Evolutionary conservation across 2,329 filamentous ascomycete genomes (phyloP).

Genomic region (Metarhizium robertsii): DNA sequence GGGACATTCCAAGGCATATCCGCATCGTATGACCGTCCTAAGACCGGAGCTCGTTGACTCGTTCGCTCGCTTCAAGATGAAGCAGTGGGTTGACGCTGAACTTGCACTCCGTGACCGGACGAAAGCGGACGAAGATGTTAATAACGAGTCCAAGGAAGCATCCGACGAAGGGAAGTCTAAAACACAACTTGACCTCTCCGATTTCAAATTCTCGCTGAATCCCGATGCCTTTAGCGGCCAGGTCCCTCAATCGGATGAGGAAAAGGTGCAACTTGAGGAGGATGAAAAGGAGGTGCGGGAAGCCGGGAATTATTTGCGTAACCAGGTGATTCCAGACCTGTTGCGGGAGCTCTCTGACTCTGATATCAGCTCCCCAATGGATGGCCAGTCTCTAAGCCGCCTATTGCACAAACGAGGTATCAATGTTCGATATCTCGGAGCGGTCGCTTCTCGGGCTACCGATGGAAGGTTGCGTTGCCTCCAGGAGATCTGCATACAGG

Average conservation of each 20-base stretch:
- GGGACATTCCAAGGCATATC: conserved; percentile 51
- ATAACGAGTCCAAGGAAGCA: conserved; percentile 26
- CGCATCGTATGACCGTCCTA: conserved; percentile 92
- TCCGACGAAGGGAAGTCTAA: conserved; percentile 21
- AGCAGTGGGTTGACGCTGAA: conserved; percentile 78
- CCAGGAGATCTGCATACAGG: conserved; percentile 68
- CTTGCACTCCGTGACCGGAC: conserved; percentile 49
- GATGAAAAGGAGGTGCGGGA: conserved; percentile 86
- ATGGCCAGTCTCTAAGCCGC: conserved; percentile 81
- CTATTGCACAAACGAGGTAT: conserved; percentile 94
- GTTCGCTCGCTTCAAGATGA: conserved; percentile 76
- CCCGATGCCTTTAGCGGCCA: conserved; percentile 95
- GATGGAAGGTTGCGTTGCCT: conserved; percentile 69
- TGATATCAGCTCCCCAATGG: conserved; percentile 96
- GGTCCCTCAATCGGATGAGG: conserved; percentile 77
- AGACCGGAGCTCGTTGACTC: conserved; percentile 83
- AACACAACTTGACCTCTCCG: conserved; percentile 68
- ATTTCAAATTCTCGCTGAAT: conserved; percentile 83
- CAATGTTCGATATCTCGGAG: conserved; percentile 93
- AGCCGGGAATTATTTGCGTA: conserved; percentile 68
- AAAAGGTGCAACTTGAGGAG: conserved; percentile 71
- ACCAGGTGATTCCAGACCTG: conserved; percentile 73
- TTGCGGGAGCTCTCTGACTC: conserved; percentile 82
- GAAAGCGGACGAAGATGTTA: conserved; percentile 23
- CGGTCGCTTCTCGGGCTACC: conserved; percentile 61